A percentile compares a stretch with the other conserved stretches of the same genome.
Evolutionary conservation across 225 moss, liverwort and hornwort species (phyloP).

Genomic region (Takakia lepidozioides): DNA sequence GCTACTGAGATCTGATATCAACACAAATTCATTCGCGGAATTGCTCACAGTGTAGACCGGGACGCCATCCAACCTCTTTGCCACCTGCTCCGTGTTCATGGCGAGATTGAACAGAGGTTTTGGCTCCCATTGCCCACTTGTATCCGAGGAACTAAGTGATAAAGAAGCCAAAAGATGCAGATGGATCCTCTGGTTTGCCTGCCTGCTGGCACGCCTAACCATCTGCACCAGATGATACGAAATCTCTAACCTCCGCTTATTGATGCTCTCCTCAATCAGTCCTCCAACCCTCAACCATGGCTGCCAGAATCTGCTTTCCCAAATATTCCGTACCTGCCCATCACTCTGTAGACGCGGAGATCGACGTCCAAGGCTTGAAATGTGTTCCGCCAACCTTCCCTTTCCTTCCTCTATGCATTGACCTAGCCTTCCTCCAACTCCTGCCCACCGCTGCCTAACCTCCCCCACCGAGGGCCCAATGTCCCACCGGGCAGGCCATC

Average conservation of each 20-base stretch:
- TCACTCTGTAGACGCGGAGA: too few species aligned
- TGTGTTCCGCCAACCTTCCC: conserved; percentile 6
- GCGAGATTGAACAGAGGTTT: conserved; percentile 80
- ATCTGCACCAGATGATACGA: conserved; percentile 6
- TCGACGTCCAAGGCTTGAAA: too few species aligned
- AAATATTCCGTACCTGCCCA: conserved; percentile 1
- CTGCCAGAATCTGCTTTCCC: not conserved
- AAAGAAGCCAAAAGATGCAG: conserved; percentile 23
- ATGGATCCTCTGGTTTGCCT: too few species aligned
- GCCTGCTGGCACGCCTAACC: not conserved
- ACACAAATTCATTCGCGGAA: conserved; percentile 92
- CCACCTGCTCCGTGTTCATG: conserved; percentile 84
- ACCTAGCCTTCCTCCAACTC: conserved; percentile 17
- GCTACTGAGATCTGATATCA: conserved; percentile 83
- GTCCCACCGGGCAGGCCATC: too few species aligned
- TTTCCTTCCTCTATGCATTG: conserved; percentile 18
- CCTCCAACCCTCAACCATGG: not conserved
- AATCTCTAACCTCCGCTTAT: conserved; percentile 13
- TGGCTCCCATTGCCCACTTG: conserved; percentile 14
- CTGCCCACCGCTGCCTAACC: conserved; percentile 17
- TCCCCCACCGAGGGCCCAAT: too few species aligned
- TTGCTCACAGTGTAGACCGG: conserved; percentile 99
- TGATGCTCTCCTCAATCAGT: conserved; percentile 6
- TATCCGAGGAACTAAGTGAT: conserved; percentile 3
- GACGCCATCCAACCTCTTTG: conserved; percentile 81